phyloP scores from a whole-genome alignment of 2,329 filamentous ascomycete species.

The Hypocreales sp. region DNA sequence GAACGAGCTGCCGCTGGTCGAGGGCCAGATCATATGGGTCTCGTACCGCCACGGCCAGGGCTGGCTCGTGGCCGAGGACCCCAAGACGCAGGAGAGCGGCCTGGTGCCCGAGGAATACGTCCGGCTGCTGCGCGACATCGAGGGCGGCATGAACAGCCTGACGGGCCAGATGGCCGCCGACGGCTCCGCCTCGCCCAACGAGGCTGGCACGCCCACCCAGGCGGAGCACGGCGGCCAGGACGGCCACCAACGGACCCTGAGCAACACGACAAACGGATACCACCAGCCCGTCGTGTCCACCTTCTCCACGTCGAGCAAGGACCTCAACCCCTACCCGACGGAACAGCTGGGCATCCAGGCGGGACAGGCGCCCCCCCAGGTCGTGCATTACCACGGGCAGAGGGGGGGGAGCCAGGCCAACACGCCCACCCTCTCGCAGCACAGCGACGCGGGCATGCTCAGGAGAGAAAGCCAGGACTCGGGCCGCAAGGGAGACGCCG shows the following conservation, averaged over 20 bases:
- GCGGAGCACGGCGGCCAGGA: constrained; percentile 33
- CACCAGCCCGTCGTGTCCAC: constrained; percentile 53
- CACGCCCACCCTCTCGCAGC: constrained; percentile 41
- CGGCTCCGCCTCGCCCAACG: constrained; percentile 33
- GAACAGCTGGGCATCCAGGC: constrained; percentile 46
- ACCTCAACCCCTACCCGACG: constrained; percentile 52
- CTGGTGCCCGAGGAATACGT: constrained; percentile 96
- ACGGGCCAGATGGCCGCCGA: constrained; percentile 42
- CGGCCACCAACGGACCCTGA: constrained; percentile 30
- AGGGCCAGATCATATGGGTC: constrained; percentile 93
- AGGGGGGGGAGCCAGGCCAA: constrained; percentile 52
- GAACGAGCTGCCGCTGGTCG: constrained; percentile 81
- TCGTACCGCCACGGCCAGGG: constrained; percentile 93
- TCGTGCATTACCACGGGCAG: constrained; percentile 52
- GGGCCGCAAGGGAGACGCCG: constrained; percentile 21
- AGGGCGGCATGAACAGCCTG: constrained; percentile 69
- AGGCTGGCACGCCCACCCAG: constrained; percentile 46
- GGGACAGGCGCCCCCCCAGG: constrained; percentile 48
- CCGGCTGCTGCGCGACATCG: constrained; percentile 78
- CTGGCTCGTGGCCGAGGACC: constrained; percentile 94
- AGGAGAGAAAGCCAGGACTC: constrained; percentile 34
- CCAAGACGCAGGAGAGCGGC: constrained; percentile 84
- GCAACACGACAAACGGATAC: constrained; percentile 42
- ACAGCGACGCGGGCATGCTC: constrained; percentile 30
- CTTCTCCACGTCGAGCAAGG: constrained; percentile 56